A percentile compares a stretch with the other conserved stretches of the same genome.
Evolutionary conservation across 768 basidiomycete genomes (phyloP).

Genomic region (Collybiopsis luxurians): DNA sequence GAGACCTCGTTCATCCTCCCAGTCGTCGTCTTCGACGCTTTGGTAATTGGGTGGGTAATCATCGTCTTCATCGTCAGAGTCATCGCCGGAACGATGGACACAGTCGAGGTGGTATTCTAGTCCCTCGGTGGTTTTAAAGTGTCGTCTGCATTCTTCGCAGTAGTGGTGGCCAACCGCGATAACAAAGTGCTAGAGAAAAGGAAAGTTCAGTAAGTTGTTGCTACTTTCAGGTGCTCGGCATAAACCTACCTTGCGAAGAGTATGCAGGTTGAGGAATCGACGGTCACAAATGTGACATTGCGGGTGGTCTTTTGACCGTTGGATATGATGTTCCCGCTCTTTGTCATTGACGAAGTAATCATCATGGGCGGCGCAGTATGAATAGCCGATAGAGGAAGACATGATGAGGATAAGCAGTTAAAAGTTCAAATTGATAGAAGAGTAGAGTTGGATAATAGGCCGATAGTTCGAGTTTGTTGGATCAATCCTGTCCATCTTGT

Average conservation of each 20-base stretch:
- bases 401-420: background rate
- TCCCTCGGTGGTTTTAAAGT: background rate
- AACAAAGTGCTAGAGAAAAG: background rate
- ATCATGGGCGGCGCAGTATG: slow-evolving; percentile 1
- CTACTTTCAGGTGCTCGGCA: background rate
- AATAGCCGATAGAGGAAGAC: background rate
- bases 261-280: background rate
- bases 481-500: background rate
- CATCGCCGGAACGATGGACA: background rate
- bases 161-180: slow-evolving; percentile 1
- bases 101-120: background rate
- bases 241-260: slow-evolving; percentile 2
- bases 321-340: background rate
- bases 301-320: background rate
- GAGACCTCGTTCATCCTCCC: slow-evolving; percentile 3
- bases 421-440: too few relatives aligned
- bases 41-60: background rate
- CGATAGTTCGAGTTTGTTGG: background rate
- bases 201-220: background rate
- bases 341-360: slow-evolving; percentile 1
- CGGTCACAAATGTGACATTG: slow-evolving; percentile 3
- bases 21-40: background rate
- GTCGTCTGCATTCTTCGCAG: background rate
- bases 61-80: background rate
- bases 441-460: too few relatives aligned